Base-by-base conservation (phyloP, 306 rosid genomes). In the Casuarina equisetifolia region DNA sequence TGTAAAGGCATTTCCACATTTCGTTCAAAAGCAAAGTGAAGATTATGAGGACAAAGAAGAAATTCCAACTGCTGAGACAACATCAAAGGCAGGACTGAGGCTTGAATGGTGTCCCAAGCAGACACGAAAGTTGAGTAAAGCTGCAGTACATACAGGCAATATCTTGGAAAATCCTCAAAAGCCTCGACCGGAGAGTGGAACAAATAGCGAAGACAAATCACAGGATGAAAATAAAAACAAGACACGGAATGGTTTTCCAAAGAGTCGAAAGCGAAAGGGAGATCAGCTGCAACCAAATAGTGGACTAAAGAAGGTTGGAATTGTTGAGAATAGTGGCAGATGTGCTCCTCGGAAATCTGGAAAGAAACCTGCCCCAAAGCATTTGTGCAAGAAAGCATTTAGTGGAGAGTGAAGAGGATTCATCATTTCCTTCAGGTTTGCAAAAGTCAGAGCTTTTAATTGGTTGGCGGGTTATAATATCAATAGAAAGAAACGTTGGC, bases 1-100 rank as follows among this genome's bases (percentile, higher is more conserved):
- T 62, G 64, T 81, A 43, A 89, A 70, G 77, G 97, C 88, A 66
- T 82, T 80, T 72, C 81, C 84, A 69, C 36, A 72, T 62, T 69
- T 74, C 61, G 58, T 43, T 77, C 82, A 79, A 81, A 82, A 76
- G 49, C 9, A 61, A 11, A 70, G 73, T 71, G 58, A 61, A 49
- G 70, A 73, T 19, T 32, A n/a, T 32, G 74, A 8, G 25, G 58
- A 48, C 58, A 78, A 79, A 75, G 88, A 75, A 67, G 84, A 55
- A 7, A 67, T 50, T 10, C 36, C 12, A 19, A 39, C 1, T n/a
- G 69, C 67, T 11, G 45, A 72, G 35, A 82, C 74, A 73, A 70
- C 62, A 82, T 62, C 74, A 38, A 85, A 83, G 62, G 35, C 72
- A 3, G 48, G 15, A 20, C 25, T 16, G 62, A 82, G 81, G 42